Conservation (phyloP, 352 stramenopile species). For the Thraustochytrium sp. region DNA sequence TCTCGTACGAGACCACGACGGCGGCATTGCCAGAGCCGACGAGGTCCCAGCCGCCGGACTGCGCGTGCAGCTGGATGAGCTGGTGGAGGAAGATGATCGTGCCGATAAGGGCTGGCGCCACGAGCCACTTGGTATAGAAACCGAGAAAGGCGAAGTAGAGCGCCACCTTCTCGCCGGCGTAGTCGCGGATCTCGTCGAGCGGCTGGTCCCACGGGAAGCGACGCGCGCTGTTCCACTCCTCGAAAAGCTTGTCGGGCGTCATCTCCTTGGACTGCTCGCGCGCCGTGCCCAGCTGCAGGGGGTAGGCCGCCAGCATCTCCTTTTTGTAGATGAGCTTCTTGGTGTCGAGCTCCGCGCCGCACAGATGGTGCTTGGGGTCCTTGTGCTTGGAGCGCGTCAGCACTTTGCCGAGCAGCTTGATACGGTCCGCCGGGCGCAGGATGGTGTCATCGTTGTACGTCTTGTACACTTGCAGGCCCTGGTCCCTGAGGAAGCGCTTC, state of each 20-base stretch:
- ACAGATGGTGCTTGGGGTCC: neutral
- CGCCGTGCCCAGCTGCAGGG: neutral
- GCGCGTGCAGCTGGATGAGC: neutral
- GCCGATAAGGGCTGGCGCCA: slow-evolving; percentile 76
- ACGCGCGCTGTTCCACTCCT: neutral
- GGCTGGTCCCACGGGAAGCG: slow-evolving; percentile 55
- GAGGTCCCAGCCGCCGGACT: neutral
- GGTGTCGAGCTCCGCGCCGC: neutral
- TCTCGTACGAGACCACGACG: too few species aligned
- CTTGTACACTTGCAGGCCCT: slow-evolving; percentile 10
- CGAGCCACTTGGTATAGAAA: slow-evolving; percentile 85
- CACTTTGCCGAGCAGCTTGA: neutral
- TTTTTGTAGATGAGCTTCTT: too few species aligned
- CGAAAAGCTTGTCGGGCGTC: neutral
- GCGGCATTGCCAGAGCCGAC: slow-evolving; percentile 10
- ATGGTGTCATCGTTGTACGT: neutral
- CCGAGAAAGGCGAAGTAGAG: slow-evolving; percentile 97
- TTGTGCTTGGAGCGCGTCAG: neutral
- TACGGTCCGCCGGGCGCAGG: neutral
- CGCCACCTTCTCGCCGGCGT: slow-evolving; percentile 84
- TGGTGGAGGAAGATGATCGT: slow-evolving; percentile 75
- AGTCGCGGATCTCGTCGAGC: slow-evolving; percentile 67
- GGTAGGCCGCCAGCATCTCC: neutral
- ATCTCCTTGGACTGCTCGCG: neutral
- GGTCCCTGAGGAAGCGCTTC: neutral